Evolutionary conservation across 2,329 filamentous ascomycete genomes (phyloP).

Genomic region (Dothistroma septosporum): DNA sequence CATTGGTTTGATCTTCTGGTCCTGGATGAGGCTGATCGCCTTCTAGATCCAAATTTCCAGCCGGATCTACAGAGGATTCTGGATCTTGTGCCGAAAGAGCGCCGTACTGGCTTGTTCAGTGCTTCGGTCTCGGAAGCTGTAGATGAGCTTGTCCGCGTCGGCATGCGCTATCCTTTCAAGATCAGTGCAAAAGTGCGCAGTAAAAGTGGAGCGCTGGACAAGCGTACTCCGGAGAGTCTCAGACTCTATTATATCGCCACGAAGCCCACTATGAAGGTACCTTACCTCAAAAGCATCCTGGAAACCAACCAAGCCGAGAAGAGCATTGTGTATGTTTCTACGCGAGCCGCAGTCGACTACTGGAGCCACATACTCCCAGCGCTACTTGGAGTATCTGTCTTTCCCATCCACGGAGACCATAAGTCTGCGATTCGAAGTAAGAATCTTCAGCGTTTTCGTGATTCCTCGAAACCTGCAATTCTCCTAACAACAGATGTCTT

Average conservation of each 20-base stretch:
- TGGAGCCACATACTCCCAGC: slow-evolving; percentile 75
- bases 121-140: slow-evolving; percentile 95
- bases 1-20: slow-evolving; percentile 77
- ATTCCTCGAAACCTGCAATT: slow-evolving; percentile 69
- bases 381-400: slow-evolving; percentile 65
- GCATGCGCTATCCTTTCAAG: slow-evolving; percentile 88
- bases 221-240: slow-evolving; percentile 85
- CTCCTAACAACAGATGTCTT: slow-evolving; percentile 91
- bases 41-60: slow-evolving; percentile 92
- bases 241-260: slow-evolving; percentile 80
- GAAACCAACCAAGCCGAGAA: slow-evolving; percentile 63
- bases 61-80: slow-evolving; percentile 84
- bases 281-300: slow-evolving; percentile 67
- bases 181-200: slow-evolving; percentile 89
- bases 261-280: slow-evolving; percentile 74
- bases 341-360: slow-evolving; percentile 92
- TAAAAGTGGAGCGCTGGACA: slow-evolving; percentile 68
- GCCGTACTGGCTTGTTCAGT: slow-evolving; percentile 88
- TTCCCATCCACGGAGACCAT: slow-evolving; percentile 89
- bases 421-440: slow-evolving; percentile 80
- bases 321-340: slow-evolving; percentile 87
- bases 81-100: slow-evolving; percentile 80
- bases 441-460: slow-evolving; percentile 78
- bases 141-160: slow-evolving; percentile 85
- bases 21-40: slow-evolving; percentile 87